A percentile compares a stretch with the other conserved stretches of the same genome.
Evolutionary conservation across 768 basidiomycete species (phyloP).

Genomic region (Panellus pusillus): DNA sequence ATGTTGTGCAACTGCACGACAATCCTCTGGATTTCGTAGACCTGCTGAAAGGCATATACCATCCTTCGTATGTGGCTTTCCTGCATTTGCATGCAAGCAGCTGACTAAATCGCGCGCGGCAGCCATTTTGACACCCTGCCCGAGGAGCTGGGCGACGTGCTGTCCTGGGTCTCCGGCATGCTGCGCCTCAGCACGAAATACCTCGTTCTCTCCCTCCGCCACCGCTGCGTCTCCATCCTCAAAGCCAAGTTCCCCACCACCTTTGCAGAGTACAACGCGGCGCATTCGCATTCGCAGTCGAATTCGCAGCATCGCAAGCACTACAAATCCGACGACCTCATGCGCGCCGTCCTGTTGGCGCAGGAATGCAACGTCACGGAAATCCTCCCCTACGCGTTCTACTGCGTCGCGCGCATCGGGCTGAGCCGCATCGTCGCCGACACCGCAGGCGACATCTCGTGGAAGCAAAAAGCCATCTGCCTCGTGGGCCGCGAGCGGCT

Average conservation of each 20-base stretch:
- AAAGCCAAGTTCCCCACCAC: slow-evolving; percentile 40
- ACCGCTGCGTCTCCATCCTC: slow-evolving; percentile 51
- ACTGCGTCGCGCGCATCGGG: slow-evolving; percentile 46
- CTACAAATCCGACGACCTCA: slow-evolving; percentile 41
- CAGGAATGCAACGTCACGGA: slow-evolving; percentile 38
- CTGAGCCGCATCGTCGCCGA: slow-evolving; percentile 39
- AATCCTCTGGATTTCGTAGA: slow-evolving; percentile 46
- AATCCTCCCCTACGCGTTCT: slow-evolving; percentile 50
- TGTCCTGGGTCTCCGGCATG: slow-evolving; percentile 49
- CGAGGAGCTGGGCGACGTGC: slow-evolving; percentile 44
- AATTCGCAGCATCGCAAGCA: slow-evolving; percentile 25
- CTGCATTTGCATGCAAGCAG: not conserved
- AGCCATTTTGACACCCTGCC: slow-evolving; percentile 41
- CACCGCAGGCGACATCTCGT: slow-evolving; percentile 35
- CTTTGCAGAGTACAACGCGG: slow-evolving; percentile 40
- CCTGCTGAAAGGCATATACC: slow-evolving; percentile 53
- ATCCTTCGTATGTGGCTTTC: slow-evolving; percentile 36
- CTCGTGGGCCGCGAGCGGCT: slow-evolving; percentile 44
- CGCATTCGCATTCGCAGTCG: too few species aligned
- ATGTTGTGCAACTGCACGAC: slow-evolving; percentile 52
- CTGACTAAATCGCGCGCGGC: not conserved
- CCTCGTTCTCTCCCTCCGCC: slow-evolving; percentile 50
- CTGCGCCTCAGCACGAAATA: slow-evolving; percentile 68
- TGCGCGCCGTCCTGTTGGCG: slow-evolving; percentile 46
- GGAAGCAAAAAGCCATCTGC: slow-evolving; percentile 39